phyloP scores from a whole-genome alignment of 768 basidiomycete species.

The Suillus subalutaceus region DNA sequence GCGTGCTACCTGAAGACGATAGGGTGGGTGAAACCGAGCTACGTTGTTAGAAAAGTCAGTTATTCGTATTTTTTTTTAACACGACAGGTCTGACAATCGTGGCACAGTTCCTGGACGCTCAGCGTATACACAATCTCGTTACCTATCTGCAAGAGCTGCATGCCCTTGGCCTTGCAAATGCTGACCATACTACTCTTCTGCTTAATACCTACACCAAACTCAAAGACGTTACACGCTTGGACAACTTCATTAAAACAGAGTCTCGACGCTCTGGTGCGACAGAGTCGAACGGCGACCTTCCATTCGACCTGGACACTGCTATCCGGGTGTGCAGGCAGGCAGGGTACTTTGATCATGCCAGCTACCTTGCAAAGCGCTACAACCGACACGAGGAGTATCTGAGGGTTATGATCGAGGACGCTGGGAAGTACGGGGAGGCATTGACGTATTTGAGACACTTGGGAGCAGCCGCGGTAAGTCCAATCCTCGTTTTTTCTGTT shows the following conservation, averaged over 20 bases:
- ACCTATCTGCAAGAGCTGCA: slow-evolving; percentile 97
- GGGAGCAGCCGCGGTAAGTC: slow-evolving; percentile 76
- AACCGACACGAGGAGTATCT: slow-evolving; percentile 91
- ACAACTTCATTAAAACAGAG: slow-evolving; percentile 91
- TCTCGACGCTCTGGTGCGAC: slow-evolving; percentile 45
- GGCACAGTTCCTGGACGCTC: slow-evolving; percentile 89
- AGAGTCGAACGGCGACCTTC: slow-evolving; percentile 64
- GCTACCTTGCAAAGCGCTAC: slow-evolving; percentile 91
- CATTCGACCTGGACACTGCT: slow-evolving; percentile 96
- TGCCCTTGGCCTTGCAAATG: slow-evolving; percentile 84
- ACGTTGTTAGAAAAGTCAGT: slow-evolving; percentile 92
- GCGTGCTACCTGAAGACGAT: slow-evolving; percentile 90
- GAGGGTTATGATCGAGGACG: slow-evolving; percentile 93
- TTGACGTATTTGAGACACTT: slow-evolving; percentile 77
- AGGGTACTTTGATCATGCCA: slow-evolving; percentile 93
- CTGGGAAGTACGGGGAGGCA: slow-evolving; percentile 72
- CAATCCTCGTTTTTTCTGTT: slow-evolving; percentile 8
- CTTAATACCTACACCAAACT: slow-evolving; percentile 98
- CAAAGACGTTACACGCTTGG: slow-evolving; percentile 85
- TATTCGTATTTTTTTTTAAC: neutral
- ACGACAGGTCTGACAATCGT: slow-evolving; percentile 12
- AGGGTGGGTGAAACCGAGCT: slow-evolving; percentile 87
- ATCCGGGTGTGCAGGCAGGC: slow-evolving; percentile 97
- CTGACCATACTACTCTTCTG: slow-evolving; percentile 95
- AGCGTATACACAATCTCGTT: slow-evolving; percentile 92